Evolutionary conservation across 129 eudicot genomes (phyloP), one percentile per base, ranked within the genome.

Genomic region (Tagetes erecta): DNA sequence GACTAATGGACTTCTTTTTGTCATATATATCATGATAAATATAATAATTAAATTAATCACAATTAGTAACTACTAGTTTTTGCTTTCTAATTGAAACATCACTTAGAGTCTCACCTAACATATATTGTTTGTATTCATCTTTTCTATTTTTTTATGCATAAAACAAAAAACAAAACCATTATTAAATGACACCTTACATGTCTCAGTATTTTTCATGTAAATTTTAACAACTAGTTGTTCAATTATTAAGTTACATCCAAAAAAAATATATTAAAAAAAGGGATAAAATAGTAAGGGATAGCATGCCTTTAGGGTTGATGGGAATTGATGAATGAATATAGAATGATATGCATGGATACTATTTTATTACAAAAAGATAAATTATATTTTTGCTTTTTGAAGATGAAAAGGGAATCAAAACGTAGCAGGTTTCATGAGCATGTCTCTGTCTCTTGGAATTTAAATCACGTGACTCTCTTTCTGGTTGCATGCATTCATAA

Each of bases 311-410:
- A 59, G 81, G 71, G 76, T 77, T 77, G 81, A 77, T 69, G 49
- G 81, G 81, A 69, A 77, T 77, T 59, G 81, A 60, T 77, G 81
- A 77, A 59, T 59, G 76, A 77, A 69, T 77, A 77, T 77, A 70
- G 81, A 77, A 77, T 69, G 76, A 77, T 77, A 77, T 77, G 81
- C 76, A 77, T 77, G 76, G 81, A 69, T 77, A 77, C 60, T 77
- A 77, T 47, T 77, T 45, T 77, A 77, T 69, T 70, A 37, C 53
- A 69, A 27, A 77, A 77, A 77, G 76, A 77, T 77, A 36, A 77
- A 58, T 77, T 69, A 77, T 77, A 69, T 59, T 69, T 49, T 69
- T 77, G 64, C 81, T 59, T 69, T 77, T 60, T 77, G 76, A 71
- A 76, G 81, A 77, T 60, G 81, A 47, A 70, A 77, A 70, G 81